Evolutionary conservation across 2,329 filamentous ascomycete species (phyloP).

Genomic region (Penicillium italicum): DNA sequence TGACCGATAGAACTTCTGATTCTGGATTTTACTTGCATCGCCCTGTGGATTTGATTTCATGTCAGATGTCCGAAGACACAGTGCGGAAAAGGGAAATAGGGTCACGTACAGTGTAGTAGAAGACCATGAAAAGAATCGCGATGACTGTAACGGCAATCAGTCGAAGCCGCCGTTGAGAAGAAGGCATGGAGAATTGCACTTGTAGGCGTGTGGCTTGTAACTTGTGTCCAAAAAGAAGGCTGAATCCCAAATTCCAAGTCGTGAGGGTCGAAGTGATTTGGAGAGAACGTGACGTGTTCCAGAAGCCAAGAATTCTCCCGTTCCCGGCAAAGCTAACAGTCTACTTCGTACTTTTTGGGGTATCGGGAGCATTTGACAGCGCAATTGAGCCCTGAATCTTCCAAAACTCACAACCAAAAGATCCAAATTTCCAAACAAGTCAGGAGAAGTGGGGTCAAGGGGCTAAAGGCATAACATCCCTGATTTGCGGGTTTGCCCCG

Average conservation of each 20-base stretch:
- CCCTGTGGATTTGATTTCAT: slow-evolving; percentile 27
- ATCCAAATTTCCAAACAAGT: not conserved
- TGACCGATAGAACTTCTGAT: slow-evolving; percentile 53
- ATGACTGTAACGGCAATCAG: slow-evolving; percentile 63
- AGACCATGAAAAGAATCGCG: slow-evolving; percentile 61
- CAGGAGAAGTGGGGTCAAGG: slow-evolving; percentile 15
- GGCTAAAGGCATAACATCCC: slow-evolving; percentile 4
- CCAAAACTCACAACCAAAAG: not conserved
- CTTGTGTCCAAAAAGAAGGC: not conserved
- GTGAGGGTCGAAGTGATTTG: not conserved
- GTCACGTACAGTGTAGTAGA: slow-evolving; percentile 66
- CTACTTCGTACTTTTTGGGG: too few relatives aligned
- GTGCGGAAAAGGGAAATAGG: not conserved
- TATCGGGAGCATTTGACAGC: not conserved
- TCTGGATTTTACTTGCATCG: slow-evolving; percentile 40
- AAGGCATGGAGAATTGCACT: slow-evolving; percentile 55
- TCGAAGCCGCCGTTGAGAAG: slow-evolving; percentile 68
- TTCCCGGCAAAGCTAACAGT: not conserved
- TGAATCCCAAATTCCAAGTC: not conserved
- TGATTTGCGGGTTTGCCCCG: slow-evolving; percentile 4
- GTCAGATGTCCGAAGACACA: not conserved
- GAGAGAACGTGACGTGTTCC: slow-evolving; percentile 2
- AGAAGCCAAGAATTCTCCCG: not conserved
- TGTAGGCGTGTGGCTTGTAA: not conserved
- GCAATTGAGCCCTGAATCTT: not conserved